phyloP scores from a whole-genome alignment of 495 filamentous ascomycete genomes.

The Mytilinidion resinicola region DNA sequence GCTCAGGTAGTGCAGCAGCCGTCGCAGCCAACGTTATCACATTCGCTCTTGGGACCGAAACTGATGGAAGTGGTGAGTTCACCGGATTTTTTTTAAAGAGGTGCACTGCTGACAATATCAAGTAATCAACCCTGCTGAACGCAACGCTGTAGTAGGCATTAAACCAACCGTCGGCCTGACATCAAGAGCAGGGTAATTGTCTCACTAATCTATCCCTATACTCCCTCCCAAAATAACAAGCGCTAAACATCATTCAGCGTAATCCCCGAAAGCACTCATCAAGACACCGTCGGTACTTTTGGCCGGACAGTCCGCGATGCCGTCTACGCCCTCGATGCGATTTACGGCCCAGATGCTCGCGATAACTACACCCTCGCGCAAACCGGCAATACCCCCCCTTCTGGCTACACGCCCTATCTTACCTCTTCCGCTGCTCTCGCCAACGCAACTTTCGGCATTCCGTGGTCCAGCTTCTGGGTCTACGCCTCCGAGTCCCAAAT shows the following conservation, averaged over 20 bases:
- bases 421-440: conserved; percentile 47
- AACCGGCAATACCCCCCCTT: conserved; percentile 44
- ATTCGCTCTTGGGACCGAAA: conserved; percentile 67
- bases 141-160: conserved; percentile 59
- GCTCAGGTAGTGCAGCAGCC: conserved; percentile 55
- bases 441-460: conserved; percentile 61
- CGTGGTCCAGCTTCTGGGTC: conserved; percentile 64
- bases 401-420: conserved; percentile 53
- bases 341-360: conserved; percentile 51
- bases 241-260: conserved; percentile 33
- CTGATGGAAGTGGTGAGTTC: conserved; percentile 50
- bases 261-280: conserved; percentile 58
- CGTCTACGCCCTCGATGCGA: conserved; percentile 57
- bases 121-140: conserved; percentile 63
- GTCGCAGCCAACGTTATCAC: conserved; percentile 57
- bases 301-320: conserved; percentile 62
- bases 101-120: not conserved
- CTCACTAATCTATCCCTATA: not conserved
- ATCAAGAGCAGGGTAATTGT: conserved; percentile 44
- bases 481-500: conserved; percentile 49
- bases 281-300: conserved; percentile 63
- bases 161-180: conserved; percentile 63
- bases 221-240: not conserved
- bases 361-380: conserved; percentile 59
- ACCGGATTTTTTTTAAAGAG: too few relatives aligned